Percentiles rank a stretch among this genome's conserved stretches.
Evolutionary conservation across 1,284 basidiomycete species (phyloP).

Genomic region (Puccinia polysora): DNA sequence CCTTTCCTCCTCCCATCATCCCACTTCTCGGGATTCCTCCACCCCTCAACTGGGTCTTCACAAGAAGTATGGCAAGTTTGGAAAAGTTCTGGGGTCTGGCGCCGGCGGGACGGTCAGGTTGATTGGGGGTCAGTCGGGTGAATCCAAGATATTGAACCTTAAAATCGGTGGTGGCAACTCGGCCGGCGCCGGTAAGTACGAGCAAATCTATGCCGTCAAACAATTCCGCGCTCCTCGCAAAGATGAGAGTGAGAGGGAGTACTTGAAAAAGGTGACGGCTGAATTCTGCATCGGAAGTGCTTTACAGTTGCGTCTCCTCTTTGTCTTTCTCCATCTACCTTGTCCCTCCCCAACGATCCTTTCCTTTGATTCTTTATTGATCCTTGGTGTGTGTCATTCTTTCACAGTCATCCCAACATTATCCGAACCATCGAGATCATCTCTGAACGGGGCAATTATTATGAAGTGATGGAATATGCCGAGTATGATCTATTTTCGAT

Average conservation of each 20-base stretch:
- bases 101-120: slow-evolving; percentile 96
- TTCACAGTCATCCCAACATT: slow-evolving; percentile 89
- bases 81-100: slow-evolving; percentile 85
- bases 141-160: neutral
- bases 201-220: slow-evolving; percentile 86
- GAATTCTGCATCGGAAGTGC: slow-evolving; percentile 69
- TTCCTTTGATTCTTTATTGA: neutral
- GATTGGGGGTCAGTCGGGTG: slow-evolving; percentile 67
- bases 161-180: neutral
- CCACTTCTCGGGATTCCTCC: slow-evolving; percentile 51
- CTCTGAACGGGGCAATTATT: slow-evolving; percentile 94
- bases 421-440: slow-evolving; percentile 99
- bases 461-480: slow-evolving; percentile 99
- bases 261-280: slow-evolving; percentile 97
- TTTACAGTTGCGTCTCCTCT: slow-evolving; percentile 4
- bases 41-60: slow-evolving; percentile 74
- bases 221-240: slow-evolving; percentile 85
- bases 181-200: slow-evolving; percentile 49
- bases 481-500: slow-evolving; percentile 97
- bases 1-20: neutral
- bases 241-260: slow-evolving; percentile 89
- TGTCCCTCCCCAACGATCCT: neutral
- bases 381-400: too few species aligned
- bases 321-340: slow-evolving; percentile 63
- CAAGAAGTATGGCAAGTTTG: slow-evolving; percentile 99